Evolutionary conservation across 768 basidiomycete species (phyloP), one percentile per base, ranked within the genome.

Genomic region (Leccinum subgranulosum): DNA sequence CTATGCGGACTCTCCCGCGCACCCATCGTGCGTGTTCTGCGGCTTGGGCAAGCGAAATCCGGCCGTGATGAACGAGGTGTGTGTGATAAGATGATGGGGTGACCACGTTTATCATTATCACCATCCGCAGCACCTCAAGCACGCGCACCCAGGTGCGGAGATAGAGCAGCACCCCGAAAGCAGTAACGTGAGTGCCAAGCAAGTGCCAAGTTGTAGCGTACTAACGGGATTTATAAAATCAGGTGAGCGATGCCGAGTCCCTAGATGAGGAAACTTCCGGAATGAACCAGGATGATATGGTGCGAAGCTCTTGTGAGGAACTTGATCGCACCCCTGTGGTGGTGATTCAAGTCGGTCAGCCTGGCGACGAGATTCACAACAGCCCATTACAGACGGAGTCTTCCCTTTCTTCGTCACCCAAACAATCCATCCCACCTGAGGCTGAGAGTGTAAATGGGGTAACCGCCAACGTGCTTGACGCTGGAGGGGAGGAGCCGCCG

Each of bases 11-110:
- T 67, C 61, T 23, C 14, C 63, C 17, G 52, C 52, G 14, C 69
- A 70, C 14, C 65, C 65, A 14, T 57, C 65, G 11, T 70, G 69
- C 48, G 27, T 27, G 2, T 33, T 56, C 41, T 71, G 69, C 29
- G 60, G 62, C 5, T 15, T 62, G 21, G 60, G 69, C 3, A 60
- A 43, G 51, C 64, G 54, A 41, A 57, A 56, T 39, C 1, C 39
- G 28, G 43, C 25, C 8, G 64, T 65, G 6, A 60, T 70, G 58
- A 54, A 57, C 4, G 62, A 70, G 60, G 69, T 70, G 43, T 15
- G 66, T 66, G 27, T 47, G 5, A 28, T 47, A 4, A 6, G 28
- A 19, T 19, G 15, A 27, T n/a, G 8, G 15, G 54, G 12, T 39
- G 14, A 31, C 49, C 54, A 50, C 41, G 21, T 55, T 31, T 27